A percentile compares a stretch with the other conserved stretches of the same genome.
phyloP scores from a whole-genome alignment of 345 rosid species.

The Chamaenerion angustifolium region DNA sequence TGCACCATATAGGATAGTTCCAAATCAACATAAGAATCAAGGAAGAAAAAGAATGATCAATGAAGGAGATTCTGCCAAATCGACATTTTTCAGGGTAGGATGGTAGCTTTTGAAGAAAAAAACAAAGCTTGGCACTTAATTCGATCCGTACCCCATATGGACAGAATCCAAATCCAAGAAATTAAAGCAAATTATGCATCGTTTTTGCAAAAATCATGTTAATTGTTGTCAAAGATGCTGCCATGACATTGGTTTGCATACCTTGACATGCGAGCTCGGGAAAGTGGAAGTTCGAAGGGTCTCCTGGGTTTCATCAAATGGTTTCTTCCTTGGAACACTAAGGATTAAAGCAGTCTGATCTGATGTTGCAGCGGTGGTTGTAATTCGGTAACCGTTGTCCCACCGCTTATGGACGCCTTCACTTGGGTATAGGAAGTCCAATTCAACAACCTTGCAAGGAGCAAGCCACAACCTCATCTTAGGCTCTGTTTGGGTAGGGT shows the following conservation, averaged over 20 bases:
- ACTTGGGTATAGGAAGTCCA: conserved; percentile 93
- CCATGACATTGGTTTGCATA: conserved; percentile 1
- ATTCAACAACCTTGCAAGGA: conserved; percentile 73
- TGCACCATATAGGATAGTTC: conserved; percentile 17
- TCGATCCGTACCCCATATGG: too few species aligned
- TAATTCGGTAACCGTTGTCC: conserved; percentile 78
- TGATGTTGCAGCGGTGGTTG: conserved; percentile 85
- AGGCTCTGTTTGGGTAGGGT: not conserved
- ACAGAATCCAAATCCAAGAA: too few species aligned
- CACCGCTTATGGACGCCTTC: conserved; percentile 93
- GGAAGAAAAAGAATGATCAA: too few species aligned
- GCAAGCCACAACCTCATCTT: not conserved
- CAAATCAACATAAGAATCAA: too few species aligned
- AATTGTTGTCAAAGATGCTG: not conserved
- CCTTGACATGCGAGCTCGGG: conserved; percentile 93
- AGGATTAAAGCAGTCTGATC: conserved; percentile 95
- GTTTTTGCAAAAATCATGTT: too few species aligned
- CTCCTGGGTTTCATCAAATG: conserved; percentile 84
- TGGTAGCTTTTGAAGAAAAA: too few species aligned
- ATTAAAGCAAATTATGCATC: too few species aligned
- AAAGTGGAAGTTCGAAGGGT: conserved; percentile 83
- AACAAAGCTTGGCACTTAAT: too few species aligned
- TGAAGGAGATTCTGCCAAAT: too few species aligned
- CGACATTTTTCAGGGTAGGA: too few species aligned
- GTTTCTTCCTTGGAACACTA: conserved; percentile 61